Percentiles rank a stretch among this genome's conserved stretches.
Evolutionary conservation across 2,329 filamentous ascomycete species (phyloP).

Genomic region (Shiraia sp.): DNA sequence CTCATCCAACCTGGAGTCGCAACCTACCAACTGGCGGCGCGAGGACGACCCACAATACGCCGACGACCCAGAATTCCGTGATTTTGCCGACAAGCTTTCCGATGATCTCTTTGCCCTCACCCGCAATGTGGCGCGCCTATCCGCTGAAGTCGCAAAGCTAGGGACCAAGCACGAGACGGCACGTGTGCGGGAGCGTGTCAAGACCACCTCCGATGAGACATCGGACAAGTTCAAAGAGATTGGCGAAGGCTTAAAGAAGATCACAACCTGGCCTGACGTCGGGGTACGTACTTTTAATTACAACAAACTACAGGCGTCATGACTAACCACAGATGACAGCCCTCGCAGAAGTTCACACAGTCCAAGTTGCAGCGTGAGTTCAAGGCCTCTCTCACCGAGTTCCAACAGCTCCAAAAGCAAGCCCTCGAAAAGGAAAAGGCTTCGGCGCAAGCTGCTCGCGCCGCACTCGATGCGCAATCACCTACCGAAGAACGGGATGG

Average conservation of each 20-base stretch:
- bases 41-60: conserved; percentile 75
- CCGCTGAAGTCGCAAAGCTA: conserved; percentile 80
- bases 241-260: conserved; percentile 89
- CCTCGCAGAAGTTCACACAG: conserved; percentile 94
- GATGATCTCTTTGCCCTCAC: conserved; percentile 88
- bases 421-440: conserved; percentile 92
- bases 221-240: conserved; percentile 86
- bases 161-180: conserved; percentile 92
- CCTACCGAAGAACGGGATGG: conserved; percentile 53
- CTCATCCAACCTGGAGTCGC: conserved; percentile 80
- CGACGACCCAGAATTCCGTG: conserved; percentile 91
- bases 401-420: conserved; percentile 86
- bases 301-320: conserved; percentile 1
- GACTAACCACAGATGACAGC: conserved; percentile 55
- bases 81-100: conserved; percentile 79
- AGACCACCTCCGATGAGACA: conserved; percentile 84
- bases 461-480: conserved; percentile 64
- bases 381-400: conserved; percentile 83
- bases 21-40: conserved; percentile 68
- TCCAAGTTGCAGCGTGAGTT: conserved; percentile 95
- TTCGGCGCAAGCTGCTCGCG: conserved; percentile 79
- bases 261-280: conserved; percentile 71
- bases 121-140: conserved; percentile 82
- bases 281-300: conserved; percentile 77
- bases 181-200: conserved; percentile 85